Evolutionary conservation across 164 flowering plant genomes (phyloP).

Genomic region (Houttuynia cordata): DNA sequence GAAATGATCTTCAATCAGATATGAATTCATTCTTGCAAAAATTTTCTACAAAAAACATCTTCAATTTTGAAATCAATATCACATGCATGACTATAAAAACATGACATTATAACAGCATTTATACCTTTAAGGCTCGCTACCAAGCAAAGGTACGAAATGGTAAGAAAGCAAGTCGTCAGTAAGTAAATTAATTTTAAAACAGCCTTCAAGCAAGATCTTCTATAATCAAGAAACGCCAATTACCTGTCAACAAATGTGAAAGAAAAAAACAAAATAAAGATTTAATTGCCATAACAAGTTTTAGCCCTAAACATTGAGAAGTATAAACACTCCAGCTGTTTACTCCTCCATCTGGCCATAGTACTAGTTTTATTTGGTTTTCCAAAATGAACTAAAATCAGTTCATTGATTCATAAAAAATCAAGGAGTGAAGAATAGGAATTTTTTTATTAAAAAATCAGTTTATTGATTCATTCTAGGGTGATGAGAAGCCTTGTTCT

Average conservation of each 20-base stretch:
- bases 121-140: conserved; percentile 88
- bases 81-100: neutral
- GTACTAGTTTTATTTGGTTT: no score
- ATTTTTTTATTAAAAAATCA: no score
- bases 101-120: neutral
- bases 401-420: no score
- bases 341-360: no score
- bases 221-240: neutral
- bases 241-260: neutral
- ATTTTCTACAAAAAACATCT: neutral
- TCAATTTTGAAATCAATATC: neutral
- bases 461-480: no score
- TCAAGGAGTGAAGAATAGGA: no score
- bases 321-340: no score
- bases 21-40: neutral
- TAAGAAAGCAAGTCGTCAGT: conserved; percentile 9
- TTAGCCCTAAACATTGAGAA: neutral
- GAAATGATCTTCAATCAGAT: conserved; percentile 1
- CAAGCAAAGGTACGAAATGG: conserved; percentile 7
- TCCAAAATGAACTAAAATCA: no score
- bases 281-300: neutral
- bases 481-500: no score
- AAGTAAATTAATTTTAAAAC: neutral
- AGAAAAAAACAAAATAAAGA: neutral
- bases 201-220: neutral